Evolutionary conservation across 192 early-diverging fungal species (phyloP).

Genomic region (Globomyces pollinis-pini): DNA sequence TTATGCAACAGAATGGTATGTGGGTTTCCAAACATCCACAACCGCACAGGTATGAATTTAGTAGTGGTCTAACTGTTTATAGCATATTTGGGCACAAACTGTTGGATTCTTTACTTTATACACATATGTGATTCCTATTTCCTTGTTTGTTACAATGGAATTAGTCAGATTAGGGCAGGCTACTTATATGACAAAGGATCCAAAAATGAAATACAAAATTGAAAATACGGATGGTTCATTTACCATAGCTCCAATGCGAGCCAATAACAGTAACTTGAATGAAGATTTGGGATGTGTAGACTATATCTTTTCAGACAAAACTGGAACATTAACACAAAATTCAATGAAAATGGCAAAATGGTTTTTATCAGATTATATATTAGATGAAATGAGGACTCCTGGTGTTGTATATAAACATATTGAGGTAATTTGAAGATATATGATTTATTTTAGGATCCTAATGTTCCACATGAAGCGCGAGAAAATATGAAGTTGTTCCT

Average conservation of each 20-base stretch:
- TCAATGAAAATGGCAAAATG: slow-evolving; percentile 46
- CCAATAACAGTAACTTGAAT: slow-evolving; percentile 48
- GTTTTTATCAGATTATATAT: slow-evolving; percentile 68
- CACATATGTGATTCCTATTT: slow-evolving; percentile 68
- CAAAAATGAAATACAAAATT: slow-evolving; percentile 36
- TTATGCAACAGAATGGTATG: slow-evolving; percentile 35
- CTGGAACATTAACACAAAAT: slow-evolving; percentile 52
- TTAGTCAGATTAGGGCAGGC: slow-evolving; percentile 59
- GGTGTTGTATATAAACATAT: slow-evolving; percentile 41
- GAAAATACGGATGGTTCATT: slow-evolving; percentile 15
- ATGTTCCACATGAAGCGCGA: neutral
- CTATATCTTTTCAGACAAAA: slow-evolving; percentile 75
- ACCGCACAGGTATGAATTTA: slow-evolving; percentile 4
- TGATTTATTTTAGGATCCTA: slow-evolving; percentile 7
- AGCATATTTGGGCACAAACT: slow-evolving; percentile 25
- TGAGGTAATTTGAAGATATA: slow-evolving; percentile 15
- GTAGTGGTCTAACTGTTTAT: neutral
- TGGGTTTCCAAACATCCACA: no score
- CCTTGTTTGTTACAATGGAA: slow-evolving; percentile 67
- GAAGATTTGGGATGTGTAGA: slow-evolving; percentile 84
- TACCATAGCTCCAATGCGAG: slow-evolving; percentile 21
- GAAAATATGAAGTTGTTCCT: slow-evolving; percentile 43
- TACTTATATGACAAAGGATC: slow-evolving; percentile 57
- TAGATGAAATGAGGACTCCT: slow-evolving; percentile 52
- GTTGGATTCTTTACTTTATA: slow-evolving; percentile 47